Evolutionary conservation across 208 protist species (phyloP).

Genomic region (Wallacemonas sp.): DNA sequence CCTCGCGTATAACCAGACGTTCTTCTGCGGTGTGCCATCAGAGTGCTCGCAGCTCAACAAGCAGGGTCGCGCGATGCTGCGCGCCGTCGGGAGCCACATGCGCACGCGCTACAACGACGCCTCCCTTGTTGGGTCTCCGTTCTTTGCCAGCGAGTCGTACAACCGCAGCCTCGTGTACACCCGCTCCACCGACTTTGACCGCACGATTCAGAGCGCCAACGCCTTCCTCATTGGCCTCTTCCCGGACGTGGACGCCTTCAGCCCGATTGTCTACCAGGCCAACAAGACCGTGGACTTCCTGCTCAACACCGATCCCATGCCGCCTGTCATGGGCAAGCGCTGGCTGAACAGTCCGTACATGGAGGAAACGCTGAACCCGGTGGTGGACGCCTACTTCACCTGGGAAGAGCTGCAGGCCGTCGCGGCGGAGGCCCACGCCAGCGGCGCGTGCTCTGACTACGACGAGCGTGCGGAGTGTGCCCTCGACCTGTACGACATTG

Average conservation of each 20-base stretch:
- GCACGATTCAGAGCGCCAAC: conserved; percentile 56
- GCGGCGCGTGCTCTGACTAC: conserved; percentile 31
- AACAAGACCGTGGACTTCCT: conserved; percentile 42
- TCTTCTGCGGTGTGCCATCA: conserved; percentile 30
- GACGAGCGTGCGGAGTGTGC: conserved; percentile 25
- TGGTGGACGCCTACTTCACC: conserved; percentile 40
- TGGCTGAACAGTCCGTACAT: conserved; percentile 14
- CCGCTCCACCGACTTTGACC: conserved; percentile 44
- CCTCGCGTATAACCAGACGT: conserved; percentile 22
- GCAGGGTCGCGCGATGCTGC: conserved; percentile 33
- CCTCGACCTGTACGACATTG: conserved; percentile 43
- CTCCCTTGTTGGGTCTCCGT: conserved; percentile 26
- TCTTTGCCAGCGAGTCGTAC: conserved; percentile 33
- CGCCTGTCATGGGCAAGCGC: conserved; percentile 23
- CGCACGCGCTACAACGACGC: conserved; percentile 43
- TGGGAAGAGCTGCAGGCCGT: conserved; percentile 33
- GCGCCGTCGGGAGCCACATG: conserved; percentile 28
- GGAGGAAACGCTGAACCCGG: conserved; percentile 12
- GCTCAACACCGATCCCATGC: conserved; percentile 32
- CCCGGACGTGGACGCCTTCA: conserved; percentile 29
- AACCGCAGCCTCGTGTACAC: conserved; percentile 54
- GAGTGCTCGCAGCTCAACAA: conserved; percentile 44
- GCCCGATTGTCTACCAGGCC: conserved; percentile 39
- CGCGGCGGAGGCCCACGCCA: conserved; percentile 33
- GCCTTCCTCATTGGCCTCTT: conserved; percentile 54